Conservation (phyloP, 768 basidiomycete species). For the Hebeloma cylindrosporum region DNA sequence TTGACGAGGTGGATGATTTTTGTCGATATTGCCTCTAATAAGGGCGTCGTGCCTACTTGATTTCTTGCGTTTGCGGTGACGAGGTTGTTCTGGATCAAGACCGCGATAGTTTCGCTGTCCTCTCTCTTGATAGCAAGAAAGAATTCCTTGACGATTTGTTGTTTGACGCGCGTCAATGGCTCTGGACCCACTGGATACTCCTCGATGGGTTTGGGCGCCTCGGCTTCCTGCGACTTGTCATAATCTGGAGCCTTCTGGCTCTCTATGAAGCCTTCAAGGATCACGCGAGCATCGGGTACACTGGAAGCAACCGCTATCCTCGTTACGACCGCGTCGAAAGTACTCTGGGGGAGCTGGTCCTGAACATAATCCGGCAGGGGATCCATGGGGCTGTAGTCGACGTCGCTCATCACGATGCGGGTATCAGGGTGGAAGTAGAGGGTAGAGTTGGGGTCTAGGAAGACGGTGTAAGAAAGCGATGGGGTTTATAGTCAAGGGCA, state of each 20-base stretch:
- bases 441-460: too few species aligned
- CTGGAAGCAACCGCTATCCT: background rate
- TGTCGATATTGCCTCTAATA: conserved; percentile 4
- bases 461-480: too few species aligned
- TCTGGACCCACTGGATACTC: too few species aligned
- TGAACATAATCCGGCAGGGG: conserved; percentile 1
- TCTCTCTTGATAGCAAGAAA: conserved; percentile 5
- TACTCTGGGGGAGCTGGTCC: conserved; percentile 4
- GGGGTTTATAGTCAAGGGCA: too few species aligned
- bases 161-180: background rate
- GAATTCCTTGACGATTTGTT: background rate
- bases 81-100: conserved; percentile 4
- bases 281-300: background rate
- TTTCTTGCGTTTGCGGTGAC: background rate
- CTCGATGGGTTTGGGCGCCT: conserved; percentile 6
- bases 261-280: conserved; percentile 5
- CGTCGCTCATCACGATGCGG: background rate
- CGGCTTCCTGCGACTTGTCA: background rate
- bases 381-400: background rate
- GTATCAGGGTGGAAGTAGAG: too few species aligned
- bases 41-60: background rate
- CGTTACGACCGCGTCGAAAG: conserved; percentile 5
- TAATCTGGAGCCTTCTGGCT: conserved; percentile 2
- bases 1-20: conserved; percentile 3
- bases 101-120: background rate